These are phyloP conservation scores for Erythrobasidium hasegawianum DNA, from an alignment of 1,284 basidiomycete genomes.

Conservation along the genomic window DNA sequence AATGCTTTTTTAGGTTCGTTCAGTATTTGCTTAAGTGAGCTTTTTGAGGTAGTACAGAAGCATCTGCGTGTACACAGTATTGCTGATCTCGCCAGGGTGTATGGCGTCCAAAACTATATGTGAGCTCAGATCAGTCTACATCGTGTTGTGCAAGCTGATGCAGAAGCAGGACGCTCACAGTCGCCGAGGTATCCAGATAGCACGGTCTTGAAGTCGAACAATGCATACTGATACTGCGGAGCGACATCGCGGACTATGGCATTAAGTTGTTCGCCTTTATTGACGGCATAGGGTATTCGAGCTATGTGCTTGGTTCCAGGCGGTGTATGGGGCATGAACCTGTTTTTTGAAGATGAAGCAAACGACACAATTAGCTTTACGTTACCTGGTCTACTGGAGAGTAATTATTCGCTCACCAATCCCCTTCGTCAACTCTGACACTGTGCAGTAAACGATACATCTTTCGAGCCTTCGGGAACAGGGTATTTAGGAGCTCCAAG, in stretches of 20 bases:
- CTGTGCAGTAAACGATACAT: slow-evolving; percentile 20
- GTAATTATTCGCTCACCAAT: slow-evolving; percentile 16
- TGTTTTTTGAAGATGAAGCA: not conserved
- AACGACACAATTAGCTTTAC: not conserved
- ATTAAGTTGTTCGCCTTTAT: slow-evolving; percentile 23
- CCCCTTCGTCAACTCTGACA: slow-evolving; percentile 16
- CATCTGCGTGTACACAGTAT: slow-evolving; percentile 24
- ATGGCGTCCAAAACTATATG: slow-evolving; percentile 10
- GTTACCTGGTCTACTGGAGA: too few species aligned
- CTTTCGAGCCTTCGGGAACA: slow-evolving; percentile 11
- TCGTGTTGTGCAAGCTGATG: not conserved
- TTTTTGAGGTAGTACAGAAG: slow-evolving; percentile 16
- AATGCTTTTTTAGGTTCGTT: too few species aligned
- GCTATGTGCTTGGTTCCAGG: slow-evolving; percentile 15
- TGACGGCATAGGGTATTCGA: slow-evolving; percentile 19
- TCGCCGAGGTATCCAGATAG: slow-evolving; percentile 11
- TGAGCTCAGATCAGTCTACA: not conserved
- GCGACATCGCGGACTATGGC: slow-evolving; percentile 10
- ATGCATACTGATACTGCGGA: not conserved
- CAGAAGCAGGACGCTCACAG: not conserved
- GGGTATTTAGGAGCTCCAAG: not conserved
- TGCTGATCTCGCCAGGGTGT: slow-evolving; percentile 22
- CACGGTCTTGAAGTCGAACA: slow-evolving; percentile 19
- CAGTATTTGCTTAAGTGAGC: too few species aligned
- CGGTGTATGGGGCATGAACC: slow-evolving; percentile 26